Evolutionary conservation across 768 basidiomycete genomes (phyloP).

Genomic region (Mycena epipterygia): DNA sequence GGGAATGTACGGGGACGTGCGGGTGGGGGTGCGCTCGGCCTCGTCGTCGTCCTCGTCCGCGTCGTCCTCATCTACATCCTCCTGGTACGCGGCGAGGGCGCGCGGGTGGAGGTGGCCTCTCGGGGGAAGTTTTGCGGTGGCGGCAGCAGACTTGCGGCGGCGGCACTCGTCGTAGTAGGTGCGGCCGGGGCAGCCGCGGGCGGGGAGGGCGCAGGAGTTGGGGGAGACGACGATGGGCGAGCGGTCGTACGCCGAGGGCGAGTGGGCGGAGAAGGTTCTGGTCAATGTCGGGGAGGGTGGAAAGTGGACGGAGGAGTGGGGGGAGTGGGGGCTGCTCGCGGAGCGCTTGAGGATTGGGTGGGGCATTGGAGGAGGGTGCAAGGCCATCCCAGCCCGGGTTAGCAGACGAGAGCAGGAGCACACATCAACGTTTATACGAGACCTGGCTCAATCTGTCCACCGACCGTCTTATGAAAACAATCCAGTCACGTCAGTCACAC

Average conservation of each 20-base stretch:
- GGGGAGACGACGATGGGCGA: slow-evolving; percentile 82
- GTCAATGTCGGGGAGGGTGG: slow-evolving; percentile 68
- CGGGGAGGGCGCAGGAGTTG: slow-evolving; percentile 82
- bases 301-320: slow-evolving; percentile 60
- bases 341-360: slow-evolving; percentile 72
- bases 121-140: slow-evolving; percentile 28
- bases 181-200: slow-evolving; percentile 81
- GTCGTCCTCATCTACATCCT: slow-evolving; percentile 12
- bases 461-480: no score
- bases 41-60: slow-evolving; percentile 39
- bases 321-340: slow-evolving; percentile 40
- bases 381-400: neutral
- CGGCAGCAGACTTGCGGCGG: neutral
- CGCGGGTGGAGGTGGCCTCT: slow-evolving; percentile 56
- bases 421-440: no score
- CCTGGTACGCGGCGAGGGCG: slow-evolving; percentile 13
- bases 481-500: no score
- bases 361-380: no score
- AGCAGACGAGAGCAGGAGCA: neutral
- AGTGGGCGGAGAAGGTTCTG: slow-evolving; percentile 65
- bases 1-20: slow-evolving; percentile 38
- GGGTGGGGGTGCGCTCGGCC: slow-evolving; percentile 44
- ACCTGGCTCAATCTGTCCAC: no score
- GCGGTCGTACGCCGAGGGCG: slow-evolving; percentile 78
- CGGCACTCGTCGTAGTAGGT: slow-evolving; percentile 69